Percentiles rank a stretch among this genome's conserved stretches.
These are phyloP conservation scores for Carex arenaria DNA, from an alignment of 202 grass and related monocot species.

Conservation along the genomic window DNA sequence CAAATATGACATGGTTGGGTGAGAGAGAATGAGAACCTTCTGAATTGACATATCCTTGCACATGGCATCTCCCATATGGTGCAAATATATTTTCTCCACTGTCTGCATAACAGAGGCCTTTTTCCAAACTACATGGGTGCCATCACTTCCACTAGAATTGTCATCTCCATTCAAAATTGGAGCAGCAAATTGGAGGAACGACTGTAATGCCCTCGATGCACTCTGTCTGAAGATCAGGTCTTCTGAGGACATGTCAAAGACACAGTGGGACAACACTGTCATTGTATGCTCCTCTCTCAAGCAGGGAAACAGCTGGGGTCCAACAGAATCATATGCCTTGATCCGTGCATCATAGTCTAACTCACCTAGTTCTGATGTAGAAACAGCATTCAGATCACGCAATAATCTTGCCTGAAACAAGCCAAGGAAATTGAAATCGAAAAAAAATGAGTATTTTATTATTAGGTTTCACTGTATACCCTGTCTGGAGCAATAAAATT, in stretches of 20 bases:
- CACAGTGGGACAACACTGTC: constrained; percentile 73
- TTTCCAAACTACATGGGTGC: constrained; percentile 35
- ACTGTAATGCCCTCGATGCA: constrained; percentile 74
- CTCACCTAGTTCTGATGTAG: constrained; percentile 67
- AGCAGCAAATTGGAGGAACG: constrained; percentile 59
- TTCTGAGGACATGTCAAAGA: constrained; percentile 86
- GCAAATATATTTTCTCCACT: constrained; percentile 68
- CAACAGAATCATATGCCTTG: constrained; percentile 49
- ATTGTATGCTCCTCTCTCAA: constrained; percentile 67
- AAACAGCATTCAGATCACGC: constrained; percentile 80
- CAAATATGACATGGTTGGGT: neutral
- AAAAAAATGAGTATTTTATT: neutral
- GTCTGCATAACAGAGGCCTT: constrained; percentile 56
- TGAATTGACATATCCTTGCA: constrained; percentile 72
- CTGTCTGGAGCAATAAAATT: neutral
- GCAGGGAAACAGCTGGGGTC: constrained; percentile 47
- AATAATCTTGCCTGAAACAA: constrained; percentile 58
- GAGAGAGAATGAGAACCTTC: constrained; percentile 46
- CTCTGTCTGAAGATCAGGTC: constrained; percentile 92
- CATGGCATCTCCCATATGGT: constrained; percentile 79
- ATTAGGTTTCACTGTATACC: neutral
- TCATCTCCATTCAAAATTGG: constrained; percentile 55
- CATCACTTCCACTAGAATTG: constrained; percentile 23
- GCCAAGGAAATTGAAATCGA: neutral
- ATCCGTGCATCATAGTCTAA: constrained; percentile 78